Base-by-base conservation (phyloP, 306 rosid genomes). In the Bauhinia variegata region DNA sequence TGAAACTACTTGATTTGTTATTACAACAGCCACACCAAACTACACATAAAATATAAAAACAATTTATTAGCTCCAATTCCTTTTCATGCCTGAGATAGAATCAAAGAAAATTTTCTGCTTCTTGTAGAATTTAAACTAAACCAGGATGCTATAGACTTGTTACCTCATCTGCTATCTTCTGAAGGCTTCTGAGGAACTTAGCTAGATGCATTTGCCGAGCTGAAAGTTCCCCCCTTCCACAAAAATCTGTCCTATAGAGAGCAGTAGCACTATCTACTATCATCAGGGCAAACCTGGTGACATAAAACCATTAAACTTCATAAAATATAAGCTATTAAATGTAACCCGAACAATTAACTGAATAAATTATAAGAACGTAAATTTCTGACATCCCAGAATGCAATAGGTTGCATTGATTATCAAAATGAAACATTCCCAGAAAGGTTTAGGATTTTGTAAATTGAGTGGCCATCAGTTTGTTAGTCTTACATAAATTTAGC, bases 151-250 rank as follows among this genome's bases (percentile, higher is more conserved):
- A n/a, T n/a, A 46, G 62, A 75, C 31, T n/a, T 39, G 60, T 75
- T 74, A 89, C 98, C 96, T 92, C 98, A 49, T 92, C 98, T 52
- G 98, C 98, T 64, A 92, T 47, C 75, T 90, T 93, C 75, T 90
- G 99, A 81, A 90, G 99, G 63, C 99, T 86, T 19, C 96, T 79
- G 38, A 93, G 84, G 80, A 93, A 93, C 82, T 93, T 93, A 0
- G 89, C 99, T 42, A 93, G 89, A 83, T 93, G 97, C 99, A 93
- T 93, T 74, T 93, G 99, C 42, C 97, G 86, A 8, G 99, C 99
- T 14, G 99, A 93, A 75, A 93, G 99, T 78, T 93, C 99, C 42
- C 99, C 97, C 52, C 99, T 83, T 70, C 99, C 99, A 0, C 92
- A 88, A 74, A 88, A 93, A 77, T 93, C 99, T 13, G 97, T 93